Base-by-base conservation (phyloP, 108 stramenopile species). In the Aureococcus anophagefferens region DNA sequence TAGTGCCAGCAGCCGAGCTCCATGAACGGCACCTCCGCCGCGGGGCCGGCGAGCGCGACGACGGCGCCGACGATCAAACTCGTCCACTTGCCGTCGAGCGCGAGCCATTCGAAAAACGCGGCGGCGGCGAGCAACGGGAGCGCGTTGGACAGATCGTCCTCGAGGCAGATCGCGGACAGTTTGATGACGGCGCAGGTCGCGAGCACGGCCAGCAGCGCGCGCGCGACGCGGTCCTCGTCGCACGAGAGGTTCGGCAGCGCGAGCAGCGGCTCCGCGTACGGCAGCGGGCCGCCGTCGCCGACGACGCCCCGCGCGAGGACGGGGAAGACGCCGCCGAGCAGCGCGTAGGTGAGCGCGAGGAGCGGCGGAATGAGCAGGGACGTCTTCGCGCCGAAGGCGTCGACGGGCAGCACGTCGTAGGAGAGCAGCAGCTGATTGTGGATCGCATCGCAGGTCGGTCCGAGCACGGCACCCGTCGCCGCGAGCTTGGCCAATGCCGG, bases 141-240 rank as follows among this genome's bases (percentile, higher is more conserved):
- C 17, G 51, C 51, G 51, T 44, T 44, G 40, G 40, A 13, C 40
- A 13, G 5, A 5, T 44, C 40, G 9, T 5, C 40, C 13, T 5
- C 40, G 5, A 44, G 5, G 9, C 4, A 11, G 25, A 59, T 25
- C 25, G 51, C 51, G 51, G 21, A 25, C 21, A 59, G 25, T 11
- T 59, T 59, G 51, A 59, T 59, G 51, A 59, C 51, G 13, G 51
- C 17, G 51, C 51, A 59, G 51, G 51, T 59, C 51, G 51, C 51
- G 25, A 16, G 7, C 7, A 59, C 51, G 21, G 51, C 51, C 7
- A 28, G 7, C 0, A 25, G 1, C 14, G 51, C 25, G 17, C 51
- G 17, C 21, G 25, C 21, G 0, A 1, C 3, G 1, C 25, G 51
- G 51, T 59, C 51, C 17, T 59, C 51, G 37, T 4, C 4, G 37